Conservation (phyloP, 1,284 basidiomycete genomes). For the Leucoagaricus sp. region DNA sequence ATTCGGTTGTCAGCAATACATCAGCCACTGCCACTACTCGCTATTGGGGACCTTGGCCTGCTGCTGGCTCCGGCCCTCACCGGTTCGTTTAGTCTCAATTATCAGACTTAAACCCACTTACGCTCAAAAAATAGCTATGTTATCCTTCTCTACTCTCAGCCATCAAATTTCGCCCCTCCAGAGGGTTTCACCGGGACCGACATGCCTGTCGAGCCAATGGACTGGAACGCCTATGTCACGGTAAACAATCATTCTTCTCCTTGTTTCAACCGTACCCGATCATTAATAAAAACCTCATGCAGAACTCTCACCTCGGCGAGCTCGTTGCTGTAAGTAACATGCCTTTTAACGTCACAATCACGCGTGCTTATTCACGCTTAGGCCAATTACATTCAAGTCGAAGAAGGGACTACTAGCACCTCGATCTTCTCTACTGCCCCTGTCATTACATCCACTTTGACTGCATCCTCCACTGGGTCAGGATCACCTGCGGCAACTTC, state of each 20-base stretch:
- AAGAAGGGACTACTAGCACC: slow-evolving; percentile 61
- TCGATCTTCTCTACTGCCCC: slow-evolving; percentile 58
- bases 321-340: slow-evolving; percentile 53
- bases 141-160: slow-evolving; percentile 65
- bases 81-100: slow-evolving; percentile 40
- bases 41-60: slow-evolving; percentile 76
- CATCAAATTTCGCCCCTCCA: slow-evolving; percentile 62
- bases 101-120: background rate
- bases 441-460: slow-evolving; percentile 63
- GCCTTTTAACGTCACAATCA: slow-evolving; percentile 17
- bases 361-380: slow-evolving; percentile 31
- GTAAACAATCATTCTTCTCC: slow-evolving; percentile 29
- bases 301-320: slow-evolving; percentile 56
- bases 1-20: slow-evolving; percentile 45
- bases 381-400: slow-evolving; percentile 77
- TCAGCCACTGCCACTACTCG: slow-evolving; percentile 58
- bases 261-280: background rate
- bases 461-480: slow-evolving; percentile 28
- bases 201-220: slow-evolving; percentile 51
- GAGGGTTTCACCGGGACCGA: slow-evolving; percentile 52
- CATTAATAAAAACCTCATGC: slow-evolving; percentile 7
- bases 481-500: slow-evolving; percentile 23
- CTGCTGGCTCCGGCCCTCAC: slow-evolving; percentile 69
- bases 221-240: slow-evolving; percentile 53
- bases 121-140: slow-evolving; percentile 52